phyloP scores from a whole-genome alignment of 257 asterid species.

The Nemophila menziesii region DNA sequence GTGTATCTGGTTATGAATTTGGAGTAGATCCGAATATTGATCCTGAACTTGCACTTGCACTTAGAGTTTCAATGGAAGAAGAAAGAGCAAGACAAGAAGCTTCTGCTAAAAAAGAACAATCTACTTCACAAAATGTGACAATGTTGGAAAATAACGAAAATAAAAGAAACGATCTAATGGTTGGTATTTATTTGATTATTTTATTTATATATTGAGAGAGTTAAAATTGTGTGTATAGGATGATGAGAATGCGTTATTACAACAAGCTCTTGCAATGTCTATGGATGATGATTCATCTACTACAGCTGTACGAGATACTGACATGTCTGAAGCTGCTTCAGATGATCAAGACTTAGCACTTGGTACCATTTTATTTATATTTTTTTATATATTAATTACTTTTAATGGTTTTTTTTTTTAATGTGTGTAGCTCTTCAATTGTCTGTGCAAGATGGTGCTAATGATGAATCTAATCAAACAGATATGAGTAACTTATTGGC shows the following conservation, averaged over 20 bases:
- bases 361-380: constrained; percentile 29
- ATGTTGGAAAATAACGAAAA: constrained; percentile 76
- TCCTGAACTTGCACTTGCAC: constrained; percentile 99
- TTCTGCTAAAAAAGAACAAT: constrained; percentile 75
- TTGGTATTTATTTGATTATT: constrained; percentile 21
- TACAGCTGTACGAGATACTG: constrained; percentile 61
- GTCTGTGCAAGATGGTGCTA: constrained; percentile 73
- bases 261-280: constrained; percentile 98
- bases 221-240: constrained; percentile 35
- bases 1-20: constrained; percentile 76
- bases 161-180: constrained; percentile 56
- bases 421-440: constrained; percentile 88
- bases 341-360: constrained; percentile 93
- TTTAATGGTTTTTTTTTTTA: constrained; percentile 5
- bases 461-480: constrained; percentile 44
- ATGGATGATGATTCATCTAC: constrained; percentile 79
- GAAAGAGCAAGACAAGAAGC: constrained; percentile 99
- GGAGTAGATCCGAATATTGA: constrained; percentile 99
- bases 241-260: constrained; percentile 93
- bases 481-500: constrained; percentile 66
- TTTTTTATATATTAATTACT: background rate
- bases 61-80: constrained; percentile 98
- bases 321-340: constrained; percentile 90
- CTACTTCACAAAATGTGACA: constrained; percentile 62
- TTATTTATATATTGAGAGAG: no score